phyloP scores from a whole-genome alignment of 2,329 filamentous ascomycete species.

The Alternaria rosae region DNA sequence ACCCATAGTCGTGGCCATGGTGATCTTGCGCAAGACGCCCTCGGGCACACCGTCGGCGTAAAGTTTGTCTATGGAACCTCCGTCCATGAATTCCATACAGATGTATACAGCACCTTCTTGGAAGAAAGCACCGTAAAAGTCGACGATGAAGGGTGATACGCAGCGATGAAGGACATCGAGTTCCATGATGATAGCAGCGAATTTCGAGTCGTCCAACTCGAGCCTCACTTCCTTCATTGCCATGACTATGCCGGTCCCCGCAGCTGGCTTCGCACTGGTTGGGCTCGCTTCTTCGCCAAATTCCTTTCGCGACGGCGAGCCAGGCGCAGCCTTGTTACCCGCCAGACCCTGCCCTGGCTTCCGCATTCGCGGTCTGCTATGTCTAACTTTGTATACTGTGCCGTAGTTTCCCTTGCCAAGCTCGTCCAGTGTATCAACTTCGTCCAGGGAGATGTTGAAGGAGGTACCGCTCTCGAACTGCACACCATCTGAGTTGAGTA shows the following conservation, averaged over 20 bases:
- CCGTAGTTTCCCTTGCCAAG: conserved; percentile 98
- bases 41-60: conserved; percentile 92
- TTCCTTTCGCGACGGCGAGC: conserved; percentile 44
- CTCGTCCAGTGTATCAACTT: conserved; percentile 91
- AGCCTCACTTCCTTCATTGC: conserved; percentile 99
- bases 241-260: conserved; percentile 82
- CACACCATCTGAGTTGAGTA: conserved; percentile 87
- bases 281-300: conserved; percentile 49
- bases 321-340: conserved; percentile 60
- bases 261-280: conserved; percentile 44
- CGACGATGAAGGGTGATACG: conserved; percentile 93
- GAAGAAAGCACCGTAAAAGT: conserved; percentile 99
- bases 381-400: conserved; percentile 94
- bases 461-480: conserved; percentile 89
- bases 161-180: conserved; percentile 95
- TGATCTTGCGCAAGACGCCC: conserved; percentile 85
- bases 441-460: conserved; percentile 94
- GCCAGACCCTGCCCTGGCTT: conserved; percentile 66
- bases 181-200: conserved; percentile 96
- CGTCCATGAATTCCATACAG: conserved; percentile 99
- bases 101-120: conserved; percentile 99
- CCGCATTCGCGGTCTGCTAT: conserved; percentile 73
- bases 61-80: conserved; percentile 94
- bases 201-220: conserved; percentile 95
- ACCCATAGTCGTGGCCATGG: conserved; percentile 86